These are phyloP conservation scores for Letharia lupina DNA, from an alignment of 495 filamentous ascomycete genomes.

Conservation along the genomic window DNA sequence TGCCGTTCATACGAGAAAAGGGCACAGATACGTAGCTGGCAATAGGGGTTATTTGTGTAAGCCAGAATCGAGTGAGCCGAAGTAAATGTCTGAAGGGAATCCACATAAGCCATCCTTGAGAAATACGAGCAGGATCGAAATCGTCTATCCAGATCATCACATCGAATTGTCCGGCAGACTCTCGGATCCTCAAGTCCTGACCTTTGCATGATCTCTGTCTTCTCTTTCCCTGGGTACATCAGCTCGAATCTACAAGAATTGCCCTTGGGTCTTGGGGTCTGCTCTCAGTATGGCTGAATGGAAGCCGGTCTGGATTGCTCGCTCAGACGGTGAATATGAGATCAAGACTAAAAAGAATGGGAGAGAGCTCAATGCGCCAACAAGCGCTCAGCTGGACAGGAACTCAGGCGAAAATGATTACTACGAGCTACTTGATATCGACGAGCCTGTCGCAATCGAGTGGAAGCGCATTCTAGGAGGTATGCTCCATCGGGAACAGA, in stretches of 20 bases:
- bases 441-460: constrained; percentile 30
- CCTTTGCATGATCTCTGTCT: background rate
- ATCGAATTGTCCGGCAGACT: background rate
- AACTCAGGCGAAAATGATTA: constrained; percentile 39
- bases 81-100: background rate
- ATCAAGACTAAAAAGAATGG: constrained; percentile 23
- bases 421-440: constrained; percentile 28
- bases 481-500: constrained; percentile 41
- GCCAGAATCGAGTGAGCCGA: background rate
- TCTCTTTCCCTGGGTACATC: background rate
- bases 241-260: background rate
- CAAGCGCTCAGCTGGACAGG: constrained; percentile 36
- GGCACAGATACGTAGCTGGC: background rate
- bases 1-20: background rate
- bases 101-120: background rate
- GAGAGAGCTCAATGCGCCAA: constrained; percentile 38
- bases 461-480: constrained; percentile 49
- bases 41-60: background rate
- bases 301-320: constrained; percentile 19
- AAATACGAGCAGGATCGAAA: background rate
- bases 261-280: background rate
- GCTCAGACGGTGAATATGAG: constrained; percentile 23
- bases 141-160: background rate
- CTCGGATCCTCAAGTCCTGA: background rate
- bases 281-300: constrained; percentile 10